These are phyloP conservation scores for Mortierella antarctica DNA, from an alignment of 192 early-diverging fungal species.

Conservation along the genomic window DNA sequence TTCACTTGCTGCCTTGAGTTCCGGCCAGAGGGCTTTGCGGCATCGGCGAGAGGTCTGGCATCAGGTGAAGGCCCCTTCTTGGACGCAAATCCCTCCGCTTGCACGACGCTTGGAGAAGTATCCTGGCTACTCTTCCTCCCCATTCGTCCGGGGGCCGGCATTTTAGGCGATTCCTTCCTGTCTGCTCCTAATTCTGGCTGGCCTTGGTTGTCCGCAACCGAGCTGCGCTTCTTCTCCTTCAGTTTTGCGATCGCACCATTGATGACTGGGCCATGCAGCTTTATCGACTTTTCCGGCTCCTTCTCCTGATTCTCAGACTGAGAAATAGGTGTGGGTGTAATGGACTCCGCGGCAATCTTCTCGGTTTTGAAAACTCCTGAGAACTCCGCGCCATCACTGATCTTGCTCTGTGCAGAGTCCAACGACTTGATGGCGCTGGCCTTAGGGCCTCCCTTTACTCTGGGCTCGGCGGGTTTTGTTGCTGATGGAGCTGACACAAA, in stretches of 20 bases:
- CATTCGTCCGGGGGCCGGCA: constrained; percentile 15
- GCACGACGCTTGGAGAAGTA: neutral
- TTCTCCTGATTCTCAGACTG: constrained; percentile 27
- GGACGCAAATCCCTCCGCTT: neutral
- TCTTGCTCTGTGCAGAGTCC: constrained; percentile 18
- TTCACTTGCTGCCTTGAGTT: constrained; percentile 1
- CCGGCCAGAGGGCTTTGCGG: constrained; percentile 1
- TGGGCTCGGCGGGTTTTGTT: constrained; percentile 8
- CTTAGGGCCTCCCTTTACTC: constrained; percentile 10
- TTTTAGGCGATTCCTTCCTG: constrained; percentile 37
- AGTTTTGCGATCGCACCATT: constrained; percentile 58
- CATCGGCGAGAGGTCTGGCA: neutral
- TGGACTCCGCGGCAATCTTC: neutral
- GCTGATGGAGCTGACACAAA: constrained; percentile 24
- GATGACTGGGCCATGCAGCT: constrained; percentile 54
- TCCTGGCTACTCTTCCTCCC: constrained; percentile 39
- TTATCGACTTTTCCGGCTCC: constrained; percentile 46
- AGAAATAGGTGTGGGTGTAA: neutral
- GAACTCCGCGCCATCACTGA: constrained; percentile 15
- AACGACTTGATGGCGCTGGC: constrained; percentile 22
- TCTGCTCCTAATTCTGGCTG: constrained; percentile 26
- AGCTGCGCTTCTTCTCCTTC: constrained; percentile 55
- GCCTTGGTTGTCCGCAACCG: constrained; percentile 8
- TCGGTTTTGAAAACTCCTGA: constrained; percentile 9
- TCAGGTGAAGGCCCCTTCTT: constrained; percentile 3